phyloP scores from a whole-genome alignment of 495 filamentous ascomycete genomes.

The Xylaria flabelliformis region DNA sequence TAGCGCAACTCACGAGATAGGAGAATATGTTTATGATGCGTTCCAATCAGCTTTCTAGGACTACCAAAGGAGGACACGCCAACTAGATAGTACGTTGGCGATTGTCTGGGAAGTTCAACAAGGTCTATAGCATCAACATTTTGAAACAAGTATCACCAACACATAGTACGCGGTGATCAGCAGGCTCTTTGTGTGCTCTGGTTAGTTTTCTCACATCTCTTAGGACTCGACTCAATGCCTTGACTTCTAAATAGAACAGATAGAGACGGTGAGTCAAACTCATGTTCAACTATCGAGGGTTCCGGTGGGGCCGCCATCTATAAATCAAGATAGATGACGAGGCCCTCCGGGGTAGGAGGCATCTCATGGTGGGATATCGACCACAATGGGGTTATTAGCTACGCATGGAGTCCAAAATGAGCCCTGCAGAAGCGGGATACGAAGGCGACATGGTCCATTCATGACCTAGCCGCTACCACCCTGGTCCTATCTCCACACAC shows the following conservation, averaged over 20 bases:
- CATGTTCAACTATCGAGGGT: neutral
- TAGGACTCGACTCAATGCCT: neutral
- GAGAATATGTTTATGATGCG: neutral
- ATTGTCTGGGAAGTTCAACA: neutral
- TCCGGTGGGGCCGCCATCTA: neutral
- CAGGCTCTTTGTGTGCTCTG: neutral
- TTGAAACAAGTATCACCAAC: neutral
- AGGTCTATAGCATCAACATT: neutral
- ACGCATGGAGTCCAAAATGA: neutral
- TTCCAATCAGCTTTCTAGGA: slow-evolving; percentile 5
- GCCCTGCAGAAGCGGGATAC: slow-evolving; percentile 16
- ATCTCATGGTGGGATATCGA: slow-evolving; percentile 11
- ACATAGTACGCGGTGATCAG: neutral
- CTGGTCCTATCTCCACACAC: slow-evolving; percentile 10
- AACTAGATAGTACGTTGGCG: neutral
- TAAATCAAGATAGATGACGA: slow-evolving; percentile 15
- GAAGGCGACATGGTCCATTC: slow-evolving; percentile 2
- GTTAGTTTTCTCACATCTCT: neutral
- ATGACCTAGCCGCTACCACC: neutral
- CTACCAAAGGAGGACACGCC: neutral
- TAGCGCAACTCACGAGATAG: neutral
- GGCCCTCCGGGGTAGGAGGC: slow-evolving; percentile 19
- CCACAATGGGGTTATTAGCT: slow-evolving; percentile 10
- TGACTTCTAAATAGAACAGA: neutral
- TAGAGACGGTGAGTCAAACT: neutral